phyloP scores from a whole-genome alignment of 768 basidiomycete genomes.

The Pilatotrama ljubarskyi region DNA sequence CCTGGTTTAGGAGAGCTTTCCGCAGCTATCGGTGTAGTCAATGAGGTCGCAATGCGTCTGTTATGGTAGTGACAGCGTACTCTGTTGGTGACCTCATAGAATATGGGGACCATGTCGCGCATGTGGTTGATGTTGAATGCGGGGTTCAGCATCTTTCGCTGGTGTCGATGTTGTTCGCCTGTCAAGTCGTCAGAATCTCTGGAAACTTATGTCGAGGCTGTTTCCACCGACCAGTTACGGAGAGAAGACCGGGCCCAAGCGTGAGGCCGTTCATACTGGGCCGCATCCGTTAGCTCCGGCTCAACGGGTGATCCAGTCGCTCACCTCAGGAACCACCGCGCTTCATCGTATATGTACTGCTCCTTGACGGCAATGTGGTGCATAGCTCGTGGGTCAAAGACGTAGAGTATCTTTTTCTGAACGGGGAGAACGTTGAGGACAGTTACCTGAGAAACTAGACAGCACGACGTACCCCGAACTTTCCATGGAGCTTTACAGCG shows the following conservation, averaged over 20 bases:
- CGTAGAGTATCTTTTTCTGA: conserved; percentile 40
- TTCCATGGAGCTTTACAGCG: conserved; percentile 35
- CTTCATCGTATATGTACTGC: conserved; percentile 14
- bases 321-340: conserved; percentile 22
- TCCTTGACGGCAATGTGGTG: conserved; percentile 17
- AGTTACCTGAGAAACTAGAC: not conserved
- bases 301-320: not conserved
- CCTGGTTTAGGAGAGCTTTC: not conserved
- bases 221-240: no score
- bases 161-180: conserved; percentile 25
- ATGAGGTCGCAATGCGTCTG: no score
- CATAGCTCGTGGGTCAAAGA: conserved; percentile 14
- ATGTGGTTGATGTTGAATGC: conserved; percentile 27
- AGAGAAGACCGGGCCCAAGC: conserved; percentile 16
- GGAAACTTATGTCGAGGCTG: no score
- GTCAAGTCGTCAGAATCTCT: not conserved
- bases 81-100: conserved; percentile 21
- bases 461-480: conserved; percentile 36
- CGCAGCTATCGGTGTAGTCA: conserved; percentile 11
- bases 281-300: no score
- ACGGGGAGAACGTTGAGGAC: no score
- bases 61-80: no score
- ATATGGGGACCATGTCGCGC: conserved; percentile 26
- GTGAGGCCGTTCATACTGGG: conserved; percentile 32
- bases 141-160: conserved; percentile 25